Base-by-base conservation (phyloP, 257 asterid species). In the Buddleja alternifolia region DNA sequence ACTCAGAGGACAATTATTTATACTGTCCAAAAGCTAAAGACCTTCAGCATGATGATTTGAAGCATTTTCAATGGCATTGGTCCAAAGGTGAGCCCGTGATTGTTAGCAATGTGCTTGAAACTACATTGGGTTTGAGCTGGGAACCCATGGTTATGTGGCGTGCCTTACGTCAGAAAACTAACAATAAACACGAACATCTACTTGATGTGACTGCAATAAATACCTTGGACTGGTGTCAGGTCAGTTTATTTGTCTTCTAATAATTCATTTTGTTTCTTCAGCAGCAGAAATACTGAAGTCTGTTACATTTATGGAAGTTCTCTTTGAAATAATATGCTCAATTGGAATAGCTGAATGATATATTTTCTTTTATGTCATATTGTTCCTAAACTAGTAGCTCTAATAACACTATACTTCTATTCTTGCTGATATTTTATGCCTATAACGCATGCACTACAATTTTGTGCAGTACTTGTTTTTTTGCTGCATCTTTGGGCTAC, bases 91-190 rank as follows among this genome's bases (percentile, higher is more conserved):
- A 90, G 66, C 96, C 95, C 6, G 82, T 87, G 20, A 70, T 90
- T 46, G 93, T 85, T 19, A 82, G 82, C 63, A 69, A 84, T 62
- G 90, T 87, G 69, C 88, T 84, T 48, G 89, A 70, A 36, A 82
- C 77, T 17, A 83, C 91, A 14, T 69, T 59, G 32, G 96, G 93
- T 48, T 65, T 87, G 83, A 90, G 96, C 74, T 87, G 96, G 96
- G 95, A 90, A 46, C 96, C 96, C 10, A 85, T 85, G 95, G 95
- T 90, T 45, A 90, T 90, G 95, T 85, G 90, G 90, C 89, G 96
- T 69, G 95, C 88, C 54, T 67, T 74, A 55, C 85, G 96, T 32
- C 93, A 84, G 66, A 69, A 77, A 12, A 75, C 67, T 58, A 77
- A 71, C 19, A 15, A 24, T 10, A 80, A 82, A 2, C 84, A 81